Evolutionary conservation across 2,329 filamentous ascomycete species (phyloP), one percentile per base, ranked within the genome.

Genomic region (Neofusicoccum kwambonambiense): DNA sequence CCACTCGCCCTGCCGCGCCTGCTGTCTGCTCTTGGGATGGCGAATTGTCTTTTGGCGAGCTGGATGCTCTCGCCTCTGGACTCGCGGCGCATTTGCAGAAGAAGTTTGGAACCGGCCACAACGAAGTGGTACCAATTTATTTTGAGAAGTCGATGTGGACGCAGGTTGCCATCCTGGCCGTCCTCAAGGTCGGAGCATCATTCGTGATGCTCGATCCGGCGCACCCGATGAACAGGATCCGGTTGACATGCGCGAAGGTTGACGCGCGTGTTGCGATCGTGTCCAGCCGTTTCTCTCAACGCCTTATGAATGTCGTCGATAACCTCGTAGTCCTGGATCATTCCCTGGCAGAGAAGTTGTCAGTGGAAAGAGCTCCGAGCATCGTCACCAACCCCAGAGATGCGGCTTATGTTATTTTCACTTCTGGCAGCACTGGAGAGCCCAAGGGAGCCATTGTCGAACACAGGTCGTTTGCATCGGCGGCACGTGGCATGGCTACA

Each of bases 21-120:
- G 27, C 27, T 31, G 27, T 31, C 6, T 71, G 80, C 64, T 82
- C 82, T 0, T 84, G 81, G 81, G 82, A 84, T 65, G 82, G 82
- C 39, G 71, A 71, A 64, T 76, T 83, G 58, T 82, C 80, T 3
- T 84, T 84, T 66, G 62, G 70, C 44, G 76, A 83, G 60, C 73
- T 83, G 3, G 79, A 83, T 35, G n/a, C 52, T 31, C 27, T 31
- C 27, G 27, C 27, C 27, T 31, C 27, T 31, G 27, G 27, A 1
- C 27, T 31, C 27, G 5, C 27, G 2, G 27, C 27, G 6, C 27
- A 31, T 7, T 31, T 31, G 27, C 27, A 7, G 27, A 31, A 31
- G 27, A 5, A 31, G 27, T 31, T 31, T 7, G 27, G 27, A 31
- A 31, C 27, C 1, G 27, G 27, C 27, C 27, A 31, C 27, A 31